Evolutionary conservation across 768 basidiomycete species (phyloP).

Genomic region (Amanita brunnescens): DNA sequence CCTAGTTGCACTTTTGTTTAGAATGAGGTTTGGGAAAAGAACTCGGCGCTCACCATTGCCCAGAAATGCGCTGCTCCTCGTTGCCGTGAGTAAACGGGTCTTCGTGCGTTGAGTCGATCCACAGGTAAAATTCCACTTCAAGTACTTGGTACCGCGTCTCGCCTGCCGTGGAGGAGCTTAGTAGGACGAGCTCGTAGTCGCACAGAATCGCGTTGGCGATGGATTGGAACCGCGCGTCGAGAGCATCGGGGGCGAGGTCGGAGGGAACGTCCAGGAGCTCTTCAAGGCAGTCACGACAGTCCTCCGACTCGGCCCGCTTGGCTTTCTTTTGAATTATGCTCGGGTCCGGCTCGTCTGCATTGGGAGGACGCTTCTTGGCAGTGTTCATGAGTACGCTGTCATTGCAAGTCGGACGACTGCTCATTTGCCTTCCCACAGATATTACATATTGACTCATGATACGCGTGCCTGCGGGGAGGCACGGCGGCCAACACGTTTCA

Average conservation of each 20-base stretch:
- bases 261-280: constrained; percentile 45
- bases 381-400: too few species aligned
- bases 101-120: constrained; percentile 46
- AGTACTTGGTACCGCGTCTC: constrained; percentile 46
- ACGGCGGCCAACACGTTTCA: too few species aligned
- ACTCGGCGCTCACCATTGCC: constrained; percentile 41
- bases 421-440: too few species aligned
- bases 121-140: constrained; percentile 75
- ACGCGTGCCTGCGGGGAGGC: too few species aligned
- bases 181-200: constrained; percentile 35
- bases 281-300: too few species aligned
- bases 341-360: too few species aligned
- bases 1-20: constrained; percentile 35
- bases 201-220: constrained; percentile 42
- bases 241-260: constrained; percentile 21
- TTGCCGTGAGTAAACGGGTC: constrained; percentile 74
- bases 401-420: too few species aligned
- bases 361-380: neutral
- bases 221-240: constrained; percentile 36
- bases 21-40: neutral
- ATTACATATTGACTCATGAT: too few species aligned
- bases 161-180: constrained; percentile 15
- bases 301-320: too few species aligned
- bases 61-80: constrained; percentile 53
- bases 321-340: too few species aligned